Evolutionary conservation across 139 green algal genomes (phyloP), one percentile per base, ranked within the genome.

Genomic region (Klebsormidium nitens): DNA sequence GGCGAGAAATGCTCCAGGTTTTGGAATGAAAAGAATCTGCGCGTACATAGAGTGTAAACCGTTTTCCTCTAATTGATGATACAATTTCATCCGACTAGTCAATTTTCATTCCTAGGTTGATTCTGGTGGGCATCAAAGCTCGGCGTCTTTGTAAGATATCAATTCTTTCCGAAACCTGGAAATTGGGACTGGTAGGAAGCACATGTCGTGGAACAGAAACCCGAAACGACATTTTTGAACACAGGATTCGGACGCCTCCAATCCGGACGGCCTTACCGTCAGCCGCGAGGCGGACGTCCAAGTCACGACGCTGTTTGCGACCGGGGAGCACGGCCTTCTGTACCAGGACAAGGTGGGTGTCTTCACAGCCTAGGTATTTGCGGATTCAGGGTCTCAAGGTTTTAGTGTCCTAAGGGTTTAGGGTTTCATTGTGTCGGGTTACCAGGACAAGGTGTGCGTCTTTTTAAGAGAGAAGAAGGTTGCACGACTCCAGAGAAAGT

Each of bases 251-350:
- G 44, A 17, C 17, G 17, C 44, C 17, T 19, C 17, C 19, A 52
- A 17, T 28, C 44, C 44, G 17, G 19, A 52, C 19, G 44, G 17
- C 19, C 17, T 19, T 52, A 19, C 44, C 19, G 17, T 28, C 17
- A 19, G 17, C 17, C 17, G 19, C 44, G 19, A 17, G 17, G 44
- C 17, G 19, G 44, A 17, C 44, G 19, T 17, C 19, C 17, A 17
- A 28, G 44, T 52, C 44, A 36, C 26, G 17, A 61, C 52, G n/a
- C 52, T 61, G 52, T 61, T 61, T 19, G 52, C 52, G n/a, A 61
- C 52, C 5, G 42, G 42, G 8, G 28, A 31, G 52, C 52, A 61
- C 52, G 52, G 52, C 8, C 6, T 61, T 5, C 52, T 61, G 26
- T 34, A 32, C n/a, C 52, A 61, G 52, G 52, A 61, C 52, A 61